Conservation (phyloP, 2,329 filamentous ascomycete species). For the Ceratocystiopsis brevicomis region DNA sequence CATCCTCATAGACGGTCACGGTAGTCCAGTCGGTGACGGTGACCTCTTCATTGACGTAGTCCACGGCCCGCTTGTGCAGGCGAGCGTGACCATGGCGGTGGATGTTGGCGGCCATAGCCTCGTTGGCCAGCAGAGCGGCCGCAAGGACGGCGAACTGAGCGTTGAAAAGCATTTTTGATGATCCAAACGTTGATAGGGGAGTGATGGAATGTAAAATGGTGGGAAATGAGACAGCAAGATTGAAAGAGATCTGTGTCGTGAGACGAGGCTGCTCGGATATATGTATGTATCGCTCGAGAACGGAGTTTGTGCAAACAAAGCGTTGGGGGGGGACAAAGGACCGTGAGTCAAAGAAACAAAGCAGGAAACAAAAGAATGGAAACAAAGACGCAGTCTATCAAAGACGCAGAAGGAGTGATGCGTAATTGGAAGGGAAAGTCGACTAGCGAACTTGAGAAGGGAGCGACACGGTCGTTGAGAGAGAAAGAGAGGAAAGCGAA, state of each 20-base stretch:
- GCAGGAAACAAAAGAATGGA: constrained; percentile 1
- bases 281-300: neutral
- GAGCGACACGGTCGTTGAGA: neutral
- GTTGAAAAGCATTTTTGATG: constrained; percentile 6
- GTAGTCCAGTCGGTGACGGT: constrained; percentile 22
- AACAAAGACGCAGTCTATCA: constrained; percentile 26
- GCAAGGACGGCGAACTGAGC: constrained; percentile 20
- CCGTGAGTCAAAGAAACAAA: neutral
- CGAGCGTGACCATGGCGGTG: constrained; percentile 23
- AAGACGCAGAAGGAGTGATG: constrained; percentile 29
- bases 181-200: neutral
- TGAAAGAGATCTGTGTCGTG: neutral
- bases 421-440: constrained; percentile 12
- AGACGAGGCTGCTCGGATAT: neutral
- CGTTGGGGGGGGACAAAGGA: no score
- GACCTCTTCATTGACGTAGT: constrained; percentile 17
- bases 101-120: constrained; percentile 22
- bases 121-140: constrained; percentile 24
- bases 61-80: constrained; percentile 17
- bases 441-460: neutral
- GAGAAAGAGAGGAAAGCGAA: neutral
- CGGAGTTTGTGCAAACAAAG: neutral
- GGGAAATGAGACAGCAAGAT: no score
- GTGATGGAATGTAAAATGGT: no score
- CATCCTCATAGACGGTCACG: constrained; percentile 21